Base-by-base conservation (phyloP, 352 stramenopile species). In the Phytopythium chamaehyphon region DNA sequence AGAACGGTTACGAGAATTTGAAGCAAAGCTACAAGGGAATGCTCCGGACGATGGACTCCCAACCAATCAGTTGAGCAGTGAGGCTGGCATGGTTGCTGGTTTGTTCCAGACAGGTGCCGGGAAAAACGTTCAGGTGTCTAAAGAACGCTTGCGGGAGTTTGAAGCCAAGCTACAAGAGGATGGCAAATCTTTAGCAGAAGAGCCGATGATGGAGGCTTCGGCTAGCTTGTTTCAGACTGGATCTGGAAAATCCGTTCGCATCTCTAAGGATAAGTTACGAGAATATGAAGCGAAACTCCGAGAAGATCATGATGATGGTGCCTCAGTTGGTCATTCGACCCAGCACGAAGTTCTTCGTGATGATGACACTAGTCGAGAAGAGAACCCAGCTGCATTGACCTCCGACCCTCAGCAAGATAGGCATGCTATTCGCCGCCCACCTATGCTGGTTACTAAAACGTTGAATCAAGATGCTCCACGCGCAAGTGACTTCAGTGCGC, bases 81-180 rank as follows among this genome's bases (percentile, higher is more conserved):
- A 33, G 5, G 28, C 28, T 33, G 28, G 28, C 9, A 37, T 23
- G 12, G 47, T 66, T 22, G 14, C 54, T 9, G 55, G 59, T 45
- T 46, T 67, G 6, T 77, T 73, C 47, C 50, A 66, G 47, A 74
- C 68, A 1, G 58, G 57, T 6, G 62, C 55, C 12, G 68, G 68
- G 0, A 49, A 57, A 23, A 44, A 47, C n/a, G 47, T 78, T 35
- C 40, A 38, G 21, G 47, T 77, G 6, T 78, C 64, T 18, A 62
- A 57, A 49, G 54, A 55, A 26, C 59, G 57, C 14, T 22, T 79
- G 38, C 55, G 47, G 14, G 52, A 61, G 15, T 71, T 73, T 50
- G 55, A 59, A 37, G 33, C 23, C 2, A 59, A 55, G 47, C 28
- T 63, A 14, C 22, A 39, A 43, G 51, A 54, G 22, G 40, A 67